phyloP scores from a whole-genome alignment of 2,329 filamentous ascomycete species.

The Lasiodiplodia citricola region DNA sequence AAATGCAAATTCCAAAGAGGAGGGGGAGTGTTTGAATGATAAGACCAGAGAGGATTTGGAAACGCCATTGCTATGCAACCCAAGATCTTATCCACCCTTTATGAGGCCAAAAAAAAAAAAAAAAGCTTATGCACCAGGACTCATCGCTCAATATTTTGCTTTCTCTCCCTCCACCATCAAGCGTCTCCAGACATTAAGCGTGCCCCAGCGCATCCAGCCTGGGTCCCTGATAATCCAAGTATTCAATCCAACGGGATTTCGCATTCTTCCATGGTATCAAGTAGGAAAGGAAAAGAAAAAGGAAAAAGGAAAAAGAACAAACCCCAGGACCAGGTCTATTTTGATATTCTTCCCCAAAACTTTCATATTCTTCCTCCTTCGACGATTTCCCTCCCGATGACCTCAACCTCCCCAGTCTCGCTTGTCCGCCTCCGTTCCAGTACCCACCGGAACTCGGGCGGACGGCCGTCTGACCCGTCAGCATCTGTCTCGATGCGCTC shows the following conservation, averaged over 20 bases:
- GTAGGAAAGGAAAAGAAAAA: not conserved
- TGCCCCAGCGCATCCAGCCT: not conserved
- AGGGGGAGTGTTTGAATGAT: not conserved
- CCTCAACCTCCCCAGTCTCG: slow-evolving; percentile 68
- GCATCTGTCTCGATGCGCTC: slow-evolving; percentile 37
- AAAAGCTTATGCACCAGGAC: not conserved
- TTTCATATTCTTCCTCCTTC: slow-evolving; percentile 55
- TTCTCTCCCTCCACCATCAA: not conserved
- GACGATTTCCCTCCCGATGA: slow-evolving; percentile 69
- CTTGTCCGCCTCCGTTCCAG: slow-evolving; percentile 70
- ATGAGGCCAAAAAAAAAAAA: not conserved
- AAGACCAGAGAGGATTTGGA: not conserved
- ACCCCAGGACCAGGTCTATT: not conserved
- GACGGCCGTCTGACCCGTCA: not conserved
- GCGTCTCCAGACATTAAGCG: not conserved
- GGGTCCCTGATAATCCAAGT: not conserved
- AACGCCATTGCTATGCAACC: slow-evolving; percentile 17
- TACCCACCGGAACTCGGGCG: slow-evolving; percentile 59
- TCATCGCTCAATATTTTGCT: not conserved
- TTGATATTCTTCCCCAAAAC: not conserved
- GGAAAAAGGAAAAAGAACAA: not conserved
- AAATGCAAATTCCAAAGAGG: not conserved
- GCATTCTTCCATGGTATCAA: not conserved
- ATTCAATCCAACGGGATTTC: not conserved
- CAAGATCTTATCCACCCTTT: not conserved